A percentile compares a stretch with the other conserved stretches of the same genome.
phyloP scores from a whole-genome alignment of 2,329 filamentous ascomycete genomes.

The Verticillium dahliae region DNA sequence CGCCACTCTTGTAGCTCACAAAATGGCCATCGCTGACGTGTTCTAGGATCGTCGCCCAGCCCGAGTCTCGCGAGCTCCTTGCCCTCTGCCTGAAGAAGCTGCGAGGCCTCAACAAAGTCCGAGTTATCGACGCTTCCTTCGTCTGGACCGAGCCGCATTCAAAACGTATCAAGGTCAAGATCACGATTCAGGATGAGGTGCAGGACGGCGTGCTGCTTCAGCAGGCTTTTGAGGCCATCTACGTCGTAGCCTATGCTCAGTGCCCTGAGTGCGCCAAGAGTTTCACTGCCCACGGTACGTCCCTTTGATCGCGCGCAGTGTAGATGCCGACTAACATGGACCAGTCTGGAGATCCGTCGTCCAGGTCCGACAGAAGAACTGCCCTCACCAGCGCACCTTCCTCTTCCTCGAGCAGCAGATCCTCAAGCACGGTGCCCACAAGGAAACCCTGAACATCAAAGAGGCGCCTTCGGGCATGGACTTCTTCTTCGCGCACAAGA shows the following conservation, averaged over 20 bases:
- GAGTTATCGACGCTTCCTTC: constrained; percentile 93
- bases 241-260: constrained; percentile 84
- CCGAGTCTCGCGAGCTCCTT: constrained; percentile 86
- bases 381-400: constrained; percentile 74
- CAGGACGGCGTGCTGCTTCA: constrained; percentile 66
- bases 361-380: constrained; percentile 92
- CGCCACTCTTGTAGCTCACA: not conserved
- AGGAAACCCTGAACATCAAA: constrained; percentile 96
- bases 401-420: constrained; percentile 83
- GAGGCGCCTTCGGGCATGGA: constrained; percentile 94
- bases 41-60: constrained; percentile 72
- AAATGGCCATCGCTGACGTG: too few relatives aligned
- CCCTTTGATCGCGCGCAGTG: not conserved
- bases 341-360: constrained; percentile 83
- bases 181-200: constrained; percentile 76
- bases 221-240: constrained; percentile 92
- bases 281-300: constrained; percentile 69
- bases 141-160: constrained; percentile 99
- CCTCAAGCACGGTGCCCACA: constrained; percentile 85
- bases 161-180: constrained; percentile 84
- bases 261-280: constrained; percentile 94
- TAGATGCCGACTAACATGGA: not conserved
- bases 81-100: constrained; percentile 87
- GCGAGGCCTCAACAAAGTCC: constrained; percentile 77
- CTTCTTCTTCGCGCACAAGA: constrained; percentile 86